Evolutionary conservation across 352 stramenopile genomes (phyloP), one percentile per base, ranked within the genome.

Genomic region (Phytophthora hibernalis): DNA sequence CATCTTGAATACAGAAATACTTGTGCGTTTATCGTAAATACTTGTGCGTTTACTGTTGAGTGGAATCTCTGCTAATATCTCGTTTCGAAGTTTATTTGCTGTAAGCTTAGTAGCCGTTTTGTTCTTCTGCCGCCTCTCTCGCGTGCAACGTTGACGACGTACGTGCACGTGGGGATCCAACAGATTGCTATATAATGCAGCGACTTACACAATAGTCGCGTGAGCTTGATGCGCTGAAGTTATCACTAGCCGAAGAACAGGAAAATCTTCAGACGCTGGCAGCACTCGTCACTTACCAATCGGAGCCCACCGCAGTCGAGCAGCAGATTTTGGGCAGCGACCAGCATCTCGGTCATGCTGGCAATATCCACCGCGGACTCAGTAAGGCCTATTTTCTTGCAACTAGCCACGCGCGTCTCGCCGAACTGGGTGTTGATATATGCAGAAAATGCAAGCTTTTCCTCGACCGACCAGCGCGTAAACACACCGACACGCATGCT

Each of bases 191-290:
- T 51, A 66, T 66, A 65, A 16, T 37, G 37, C 42, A 60, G 42
- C 45, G 47, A 62, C 38, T 47, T 3, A 61, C 44, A 28, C 22
- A 51, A 35, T 57, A 18, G 33, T 31, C 42, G 51, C 24, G 30
- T 52, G 47, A 52, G 31, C 30, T 56, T 33, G 13, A 15, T 56
- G 21, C 26, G 24, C 55, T 28, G 31, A 58, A 5, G 42, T 31
- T 45, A 28, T 21, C n/a, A 44, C 80, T 63, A 93, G 12, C 85
- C 85, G 50, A 86, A 93, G 64, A 89, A 77, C 30, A 94, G 53
- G 64, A 88, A 91, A 49, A 92, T 91, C 68, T 89, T 89, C 20
- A 94, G 73, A 5, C 85, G 82, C 18, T 87, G 73, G 45, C 68
- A 63, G 52, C 75, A 77, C 42, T 88, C 81, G 47, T 92, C 77